Conservation (phyloP, 1,139 yeast genomes). For the Taphrina sp. region DNA sequence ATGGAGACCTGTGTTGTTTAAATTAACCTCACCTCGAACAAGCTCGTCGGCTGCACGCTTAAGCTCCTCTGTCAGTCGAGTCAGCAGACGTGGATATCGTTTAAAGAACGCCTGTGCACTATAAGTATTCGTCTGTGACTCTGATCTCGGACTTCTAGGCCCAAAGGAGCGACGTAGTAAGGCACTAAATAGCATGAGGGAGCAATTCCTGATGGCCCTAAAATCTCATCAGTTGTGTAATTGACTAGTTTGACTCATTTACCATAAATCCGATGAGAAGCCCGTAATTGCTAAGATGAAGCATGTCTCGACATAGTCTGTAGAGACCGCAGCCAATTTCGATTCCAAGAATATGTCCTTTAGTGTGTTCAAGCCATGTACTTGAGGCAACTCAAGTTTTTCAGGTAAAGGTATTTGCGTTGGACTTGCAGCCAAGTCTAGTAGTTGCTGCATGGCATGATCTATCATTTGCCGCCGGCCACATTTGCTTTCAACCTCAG, state of each 20-base stretch:
- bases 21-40: not conserved
- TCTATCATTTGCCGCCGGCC: constrained; percentile 45
- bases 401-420: constrained; percentile 48
- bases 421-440: constrained; percentile 43
- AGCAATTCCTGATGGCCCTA: constrained; percentile 86
- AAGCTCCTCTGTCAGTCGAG: constrained; percentile 52
- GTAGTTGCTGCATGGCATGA: constrained; percentile 53
- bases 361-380: constrained; percentile 86
- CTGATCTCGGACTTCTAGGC: constrained; percentile 48
- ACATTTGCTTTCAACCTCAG: constrained; percentile 48
- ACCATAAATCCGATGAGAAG: constrained; percentile 48
- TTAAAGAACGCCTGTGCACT: constrained; percentile 62
- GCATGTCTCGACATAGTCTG: constrained; percentile 56
- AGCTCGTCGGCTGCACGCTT: constrained; percentile 44
- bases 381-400: constrained; percentile 80
- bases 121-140: constrained; percentile 32
- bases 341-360: constrained; percentile 72
- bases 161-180: constrained; percentile 78
- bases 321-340: constrained; percentile 55
- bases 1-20: constrained; percentile 47
- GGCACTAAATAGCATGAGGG: constrained; percentile 87
- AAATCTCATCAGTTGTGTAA: not conserved
- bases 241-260: no score
- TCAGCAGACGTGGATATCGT: constrained; percentile 56
- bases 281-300: constrained; percentile 60